Evolutionary conservation across 139 green algal genomes (phyloP).

Genomic region (Zygnema circumcarinatum): DNA sequence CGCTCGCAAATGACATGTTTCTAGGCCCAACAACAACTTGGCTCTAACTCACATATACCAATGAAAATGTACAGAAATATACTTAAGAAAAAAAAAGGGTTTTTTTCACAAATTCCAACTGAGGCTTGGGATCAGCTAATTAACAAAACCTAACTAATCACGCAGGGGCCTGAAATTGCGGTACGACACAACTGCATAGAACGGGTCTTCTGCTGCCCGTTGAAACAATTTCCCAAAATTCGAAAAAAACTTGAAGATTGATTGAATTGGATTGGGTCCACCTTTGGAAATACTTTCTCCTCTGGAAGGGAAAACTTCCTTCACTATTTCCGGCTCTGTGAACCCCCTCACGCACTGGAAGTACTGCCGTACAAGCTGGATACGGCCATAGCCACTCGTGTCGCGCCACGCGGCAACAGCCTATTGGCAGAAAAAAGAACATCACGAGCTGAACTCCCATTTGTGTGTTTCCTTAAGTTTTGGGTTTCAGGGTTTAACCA

Average conservation of each 20-base stretch:
- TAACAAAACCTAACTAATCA: neutral
- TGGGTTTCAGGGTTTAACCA: too few species aligned
- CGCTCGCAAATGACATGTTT: neutral
- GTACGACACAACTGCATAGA: slow-evolving; percentile 82
- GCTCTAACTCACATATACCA: neutral
- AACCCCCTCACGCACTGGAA: slow-evolving; percentile 77
- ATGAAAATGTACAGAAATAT: neutral
- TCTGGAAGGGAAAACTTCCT: slow-evolving; percentile 12
- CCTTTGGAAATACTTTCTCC: neutral
- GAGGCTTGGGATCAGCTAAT: too few species aligned
- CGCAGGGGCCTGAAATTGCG: slow-evolving; percentile 44
- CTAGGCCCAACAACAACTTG: neutral
- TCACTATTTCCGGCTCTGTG: slow-evolving; percentile 71
- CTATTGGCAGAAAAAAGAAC: slow-evolving; percentile 79
- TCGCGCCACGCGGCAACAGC: slow-evolving; percentile 77
- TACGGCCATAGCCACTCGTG: slow-evolving; percentile 69
- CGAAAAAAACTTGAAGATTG: slow-evolving; percentile 1
- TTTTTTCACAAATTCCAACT: too few species aligned
- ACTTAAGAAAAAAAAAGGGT: neutral
- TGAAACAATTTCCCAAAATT: slow-evolving; percentile 32
- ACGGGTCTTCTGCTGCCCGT: slow-evolving; percentile 70
- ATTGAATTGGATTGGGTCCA: neutral
- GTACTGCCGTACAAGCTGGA: slow-evolving; percentile 79
- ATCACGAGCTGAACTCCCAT: too few species aligned
- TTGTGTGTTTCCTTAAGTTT: too few species aligned